Base-by-base conservation (phyloP, 257 asterid genomes). In the Linderniella brevidens region DNA sequence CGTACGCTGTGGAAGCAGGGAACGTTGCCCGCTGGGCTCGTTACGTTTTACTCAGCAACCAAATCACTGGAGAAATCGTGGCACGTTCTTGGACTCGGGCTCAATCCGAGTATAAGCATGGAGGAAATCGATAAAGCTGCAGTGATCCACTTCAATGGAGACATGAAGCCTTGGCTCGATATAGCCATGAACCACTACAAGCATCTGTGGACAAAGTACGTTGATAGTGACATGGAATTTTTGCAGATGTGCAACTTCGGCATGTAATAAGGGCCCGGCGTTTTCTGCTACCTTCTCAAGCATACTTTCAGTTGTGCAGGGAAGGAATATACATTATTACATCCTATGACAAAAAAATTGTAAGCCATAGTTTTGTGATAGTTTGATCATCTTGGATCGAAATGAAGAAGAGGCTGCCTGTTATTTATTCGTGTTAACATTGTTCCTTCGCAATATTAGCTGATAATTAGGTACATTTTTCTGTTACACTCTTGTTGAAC, bases 141-240 rank as follows among this genome's bases (percentile, higher is more conserved):
- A 0, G 92, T 84, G 20, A 80, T 88, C 58, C 98, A 88, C 63
- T 88, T 78, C 71, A 84, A 82, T 40, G 98, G 98, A 50, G 92
- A 84, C 64, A 88, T 88, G 95, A 88, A 88, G 64, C 98, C 98
- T 18, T 88, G 98, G 98, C 81, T 88, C 63, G 98, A 88, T 66
- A 88, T 88, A 49, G 98, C 82, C 55, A 74, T 84, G 95, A 88
- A 88, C 63, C 78, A 67, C 25, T 88, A 80, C 70, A 88, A 88
- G 78, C 73, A 74, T 54, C 83, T 88, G 17, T 88, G 98, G 98
- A 88, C 90, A 10, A 88, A 84, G 66, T 84, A 88, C 57, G 78
- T 88, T 29, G 95, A 88, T 58, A 76, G 73, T 37, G 95, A 88
- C 50, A 78, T 88, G 95, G 87, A 80, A 56, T 88, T 72, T 54